Base-by-base conservation (phyloP, 2,329 filamentous ascomycete species). In the Dendryphion nanum region DNA sequence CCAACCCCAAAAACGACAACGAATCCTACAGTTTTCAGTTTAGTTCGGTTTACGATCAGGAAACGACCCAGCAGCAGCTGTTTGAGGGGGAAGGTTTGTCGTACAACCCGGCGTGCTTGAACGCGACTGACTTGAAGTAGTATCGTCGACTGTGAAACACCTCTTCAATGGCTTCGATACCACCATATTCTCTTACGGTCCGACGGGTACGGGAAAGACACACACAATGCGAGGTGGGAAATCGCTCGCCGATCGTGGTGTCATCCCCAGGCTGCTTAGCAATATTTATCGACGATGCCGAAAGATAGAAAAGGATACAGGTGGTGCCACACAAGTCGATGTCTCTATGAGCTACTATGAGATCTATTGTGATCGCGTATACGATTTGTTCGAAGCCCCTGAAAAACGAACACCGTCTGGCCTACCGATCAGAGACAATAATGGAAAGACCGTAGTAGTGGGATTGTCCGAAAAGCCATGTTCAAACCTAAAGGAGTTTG, bases 281-380 rank as follows among this genome's bases (percentile, higher is more conserved):
- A 81, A 80, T 51, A 86, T 97, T 41, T 97, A 91, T 63, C 80
- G 91, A 33, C 77, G 88, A 43, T 84, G 85, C 47, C 86, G 89
- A 67, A 95, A 94, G 72, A 83, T 93, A 14, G 78, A 81, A 48
- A 93, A 91, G 66, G 89, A 95, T 56, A 78, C 82, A 2, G 73
- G 76, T 4, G 86, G 83, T 8, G 72, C 81, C 35, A 90, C 83
- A 0, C 75, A 72, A 2, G 86, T 94, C 16, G 72, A 80, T 6
- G 87, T 95, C 13, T 75, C 81, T 10, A 76, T 96, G 57, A 90
- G 87, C 18, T 96, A 96, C 69, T 95, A 95, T 69, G 90, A 96
- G 64, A 95, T 96, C 50, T 96, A 96, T 69, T 95, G 94, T 64
- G 90, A 96, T 71, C 91, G 91, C 62, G 89, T 95, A 15, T 95